These are phyloP conservation scores for Corylus americana DNA, from an alignment of 306 rosid species.

Conservation along the genomic window DNA sequence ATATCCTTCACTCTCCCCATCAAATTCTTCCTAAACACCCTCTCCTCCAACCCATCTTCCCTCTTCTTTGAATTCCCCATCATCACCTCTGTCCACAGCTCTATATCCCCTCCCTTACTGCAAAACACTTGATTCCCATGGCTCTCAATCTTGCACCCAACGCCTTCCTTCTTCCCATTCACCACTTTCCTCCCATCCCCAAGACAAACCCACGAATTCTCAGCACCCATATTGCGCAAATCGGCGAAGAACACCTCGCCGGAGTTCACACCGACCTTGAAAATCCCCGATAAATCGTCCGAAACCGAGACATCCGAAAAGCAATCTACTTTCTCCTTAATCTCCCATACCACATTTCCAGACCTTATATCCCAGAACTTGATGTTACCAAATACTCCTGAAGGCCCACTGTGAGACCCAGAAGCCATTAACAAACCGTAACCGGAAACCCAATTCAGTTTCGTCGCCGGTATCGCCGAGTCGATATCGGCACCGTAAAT, in stretches of 20 bases:
- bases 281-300: conserved; percentile 54
- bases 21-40: conserved; percentile 74
- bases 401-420: conserved; percentile 95
- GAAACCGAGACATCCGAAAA: conserved; percentile 80
- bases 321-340: conserved; percentile 72
- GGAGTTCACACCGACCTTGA: conserved; percentile 85
- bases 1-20: conserved; percentile 79
- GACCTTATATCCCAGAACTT: conserved; percentile 85
- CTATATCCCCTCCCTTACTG: conserved; percentile 70
- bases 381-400: conserved; percentile 72
- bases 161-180: conserved; percentile 81
- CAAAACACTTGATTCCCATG: conserved; percentile 84
- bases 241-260: conserved; percentile 67
- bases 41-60: conserved; percentile 28
- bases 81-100: conserved; percentile 80
- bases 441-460: conserved; percentile 66
- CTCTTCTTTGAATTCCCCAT: conserved; percentile 37
- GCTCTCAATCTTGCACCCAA: conserved; percentile 75
- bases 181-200: conserved; percentile 53
- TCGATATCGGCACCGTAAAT: conserved; percentile 81
- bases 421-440: conserved; percentile 72
- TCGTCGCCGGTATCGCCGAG: conserved; percentile 87
- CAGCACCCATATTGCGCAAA: conserved; percentile 56
- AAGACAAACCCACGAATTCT: conserved; percentile 67
- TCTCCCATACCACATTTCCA: conserved; percentile 64